A percentile compares a stretch with the other conserved stretches of the same genome.
Evolutionary conservation across 805 yeast genomes (phyloP).

Genomic region (Saccharomycopsis synnaedendra): DNA sequence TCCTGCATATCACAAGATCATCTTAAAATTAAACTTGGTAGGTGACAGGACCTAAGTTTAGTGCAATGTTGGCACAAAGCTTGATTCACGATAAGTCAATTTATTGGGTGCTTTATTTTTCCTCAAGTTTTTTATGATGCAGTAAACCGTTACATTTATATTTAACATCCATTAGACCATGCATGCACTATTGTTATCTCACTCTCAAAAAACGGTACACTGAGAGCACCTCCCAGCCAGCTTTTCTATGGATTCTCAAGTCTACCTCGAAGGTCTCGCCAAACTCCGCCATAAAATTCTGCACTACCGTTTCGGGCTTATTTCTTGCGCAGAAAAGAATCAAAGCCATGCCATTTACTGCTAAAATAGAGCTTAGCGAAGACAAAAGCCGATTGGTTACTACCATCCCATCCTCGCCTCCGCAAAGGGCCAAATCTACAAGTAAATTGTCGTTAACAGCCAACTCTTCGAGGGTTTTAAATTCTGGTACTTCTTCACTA

Average conservation of each 20-base stretch:
- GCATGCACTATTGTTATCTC: too few species aligned
- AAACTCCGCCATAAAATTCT: slow-evolving; percentile 41
- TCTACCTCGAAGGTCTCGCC: slow-evolving; percentile 22
- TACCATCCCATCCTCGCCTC: slow-evolving; percentile 87
- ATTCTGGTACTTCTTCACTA: slow-evolving; percentile 60
- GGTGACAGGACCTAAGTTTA: too few species aligned
- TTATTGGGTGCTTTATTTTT: too few species aligned
- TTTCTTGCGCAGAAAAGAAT: slow-evolving; percentile 88
- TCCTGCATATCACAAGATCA: too few species aligned
- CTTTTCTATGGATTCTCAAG: slow-evolving; percentile 55
- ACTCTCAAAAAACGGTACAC: slow-evolving; percentile 46
- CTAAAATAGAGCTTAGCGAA: slow-evolving; percentile 38
- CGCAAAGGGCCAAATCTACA: slow-evolving; percentile 84
- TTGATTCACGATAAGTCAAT: too few species aligned
- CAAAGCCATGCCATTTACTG: slow-evolving; percentile 64
- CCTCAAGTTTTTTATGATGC: too few species aligned
- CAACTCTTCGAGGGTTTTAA: not conserved
- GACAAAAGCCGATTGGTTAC: slow-evolving; percentile 57
- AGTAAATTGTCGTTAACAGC: slow-evolving; percentile 37
- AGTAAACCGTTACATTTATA: too few species aligned
- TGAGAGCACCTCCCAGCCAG: slow-evolving; percentile 92
- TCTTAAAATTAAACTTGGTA: too few species aligned
- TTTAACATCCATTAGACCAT: too few species aligned
- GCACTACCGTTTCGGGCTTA: slow-evolving; percentile 53
- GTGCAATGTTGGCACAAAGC: too few species aligned